A percentile compares a stretch with the other conserved stretches of the same genome.
These are phyloP conservation scores for Pyrenula aspistea DNA, from an alignment of 495 filamentous ascomycete genomes.

Conservation along the genomic window DNA sequence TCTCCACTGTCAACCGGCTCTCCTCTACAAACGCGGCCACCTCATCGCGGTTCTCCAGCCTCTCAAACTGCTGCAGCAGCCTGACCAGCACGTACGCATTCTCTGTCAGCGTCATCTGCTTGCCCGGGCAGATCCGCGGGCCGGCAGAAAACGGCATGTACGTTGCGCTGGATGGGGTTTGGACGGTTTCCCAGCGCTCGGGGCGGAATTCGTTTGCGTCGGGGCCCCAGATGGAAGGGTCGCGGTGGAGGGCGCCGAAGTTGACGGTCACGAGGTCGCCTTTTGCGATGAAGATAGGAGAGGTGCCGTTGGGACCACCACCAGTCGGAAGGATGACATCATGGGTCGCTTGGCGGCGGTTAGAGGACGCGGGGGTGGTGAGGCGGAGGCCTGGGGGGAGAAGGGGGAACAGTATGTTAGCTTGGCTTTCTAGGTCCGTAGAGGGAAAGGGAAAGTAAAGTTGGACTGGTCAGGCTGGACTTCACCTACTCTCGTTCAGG, in stretches of 20 bases:
- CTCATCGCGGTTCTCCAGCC: slow-evolving; percentile 1
- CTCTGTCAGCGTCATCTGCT: slow-evolving; percentile 1
- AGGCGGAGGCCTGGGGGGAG: too few species aligned
- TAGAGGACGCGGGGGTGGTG: too few species aligned
- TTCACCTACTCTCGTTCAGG: slow-evolving; percentile 31
- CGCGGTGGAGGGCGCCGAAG: slow-evolving; percentile 65
- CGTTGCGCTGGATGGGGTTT: slow-evolving; percentile 54
- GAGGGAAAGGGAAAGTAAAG: slow-evolving; percentile 15
- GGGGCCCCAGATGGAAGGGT: slow-evolving; percentile 66
- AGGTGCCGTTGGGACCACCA: slow-evolving; percentile 30
- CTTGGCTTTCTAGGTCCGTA: slow-evolving; percentile 24
- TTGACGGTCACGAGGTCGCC: slow-evolving; percentile 23
- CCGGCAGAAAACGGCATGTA: slow-evolving; percentile 84
- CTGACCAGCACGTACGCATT: slow-evolving; percentile 2
- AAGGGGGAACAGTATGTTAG: too few species aligned
- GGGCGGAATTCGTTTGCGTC: slow-evolving; percentile 72
- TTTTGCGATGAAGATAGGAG: slow-evolving; percentile 28
- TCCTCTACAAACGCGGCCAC: background rate
- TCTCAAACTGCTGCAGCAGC: slow-evolving; percentile 2
- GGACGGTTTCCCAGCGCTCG: slow-evolving; percentile 59
- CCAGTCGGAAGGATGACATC: slow-evolving; percentile 28
- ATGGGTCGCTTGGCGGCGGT: background rate
- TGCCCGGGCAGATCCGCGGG: slow-evolving; percentile 50
- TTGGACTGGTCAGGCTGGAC: slow-evolving; percentile 6
- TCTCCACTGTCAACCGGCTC: background rate